Evolutionary conservation across 306 rosid species (phyloP).

Genomic region (Hippophae tibetana): DNA sequence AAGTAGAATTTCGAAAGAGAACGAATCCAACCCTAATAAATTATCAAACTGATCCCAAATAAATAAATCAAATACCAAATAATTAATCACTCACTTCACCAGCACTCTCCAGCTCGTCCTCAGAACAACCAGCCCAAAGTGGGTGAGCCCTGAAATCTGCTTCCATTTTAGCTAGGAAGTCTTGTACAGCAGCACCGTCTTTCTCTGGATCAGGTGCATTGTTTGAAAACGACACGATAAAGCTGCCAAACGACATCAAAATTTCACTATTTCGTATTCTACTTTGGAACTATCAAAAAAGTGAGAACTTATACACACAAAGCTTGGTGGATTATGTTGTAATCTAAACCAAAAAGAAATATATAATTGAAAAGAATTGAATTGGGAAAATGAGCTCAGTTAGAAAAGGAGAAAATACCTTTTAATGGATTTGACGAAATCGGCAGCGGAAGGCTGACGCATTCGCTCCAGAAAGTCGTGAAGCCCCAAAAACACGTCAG

Average conservation of each 20-base stretch:
- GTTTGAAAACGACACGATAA: conserved; percentile 78
- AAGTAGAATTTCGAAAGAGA: no score
- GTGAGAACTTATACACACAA: neutral
- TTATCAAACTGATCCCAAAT: no score
- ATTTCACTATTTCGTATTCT: no score
- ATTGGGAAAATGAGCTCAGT: neutral
- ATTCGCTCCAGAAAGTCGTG: conserved; percentile 93
- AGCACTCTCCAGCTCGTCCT: conserved; percentile 91
- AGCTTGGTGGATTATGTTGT: neutral
- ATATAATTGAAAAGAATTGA: neutral
- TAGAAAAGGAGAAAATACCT: conserved; percentile 27
- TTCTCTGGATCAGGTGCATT: conserved; percentile 82
- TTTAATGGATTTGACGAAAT: conserved; percentile 92
- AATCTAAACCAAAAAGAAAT: neutral
- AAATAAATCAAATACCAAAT: neutral
- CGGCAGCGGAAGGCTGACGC: conserved; percentile 94
- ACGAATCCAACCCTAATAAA: no score
- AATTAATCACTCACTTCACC: conserved; percentile 68
- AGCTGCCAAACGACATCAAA: conserved; percentile 41
- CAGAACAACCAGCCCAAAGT: conserved; percentile 91
- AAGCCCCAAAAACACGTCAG: conserved; percentile 80
- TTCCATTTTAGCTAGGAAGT: conserved; percentile 77
- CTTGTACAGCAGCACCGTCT: conserved; percentile 74
- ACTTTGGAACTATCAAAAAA: no score
- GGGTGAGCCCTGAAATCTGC: conserved; percentile 90